Evolutionary conservation across 2,329 filamentous ascomycete genomes (phyloP).

Genomic region (Ophiostoma perfectum): DNA sequence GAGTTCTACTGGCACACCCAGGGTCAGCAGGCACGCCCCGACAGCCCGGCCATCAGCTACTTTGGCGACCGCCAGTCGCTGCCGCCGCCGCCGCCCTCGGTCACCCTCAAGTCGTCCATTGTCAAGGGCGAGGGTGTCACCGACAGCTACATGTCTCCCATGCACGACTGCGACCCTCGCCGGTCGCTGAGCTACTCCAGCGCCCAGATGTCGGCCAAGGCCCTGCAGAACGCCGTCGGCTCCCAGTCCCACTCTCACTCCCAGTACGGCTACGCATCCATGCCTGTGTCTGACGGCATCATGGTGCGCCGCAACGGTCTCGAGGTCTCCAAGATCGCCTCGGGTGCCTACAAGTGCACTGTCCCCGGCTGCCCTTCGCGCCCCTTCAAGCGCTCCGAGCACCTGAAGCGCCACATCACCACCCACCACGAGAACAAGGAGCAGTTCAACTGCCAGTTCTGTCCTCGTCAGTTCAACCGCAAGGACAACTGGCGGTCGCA

Average conservation of each 20-base stretch:
- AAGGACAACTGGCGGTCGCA: constrained; percentile 38
- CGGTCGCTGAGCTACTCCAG: constrained; percentile 18
- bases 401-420: constrained; percentile 50
- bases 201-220: constrained; percentile 21
- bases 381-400: constrained; percentile 49
- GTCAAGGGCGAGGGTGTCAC: constrained; percentile 17
- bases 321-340: constrained; percentile 28
- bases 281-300: not conserved
- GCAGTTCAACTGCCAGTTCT: constrained; percentile 39
- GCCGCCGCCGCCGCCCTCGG: constrained; percentile 25
- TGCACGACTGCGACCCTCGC: constrained; percentile 12
- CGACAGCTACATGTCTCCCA: constrained; percentile 16
- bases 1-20: constrained; percentile 23
- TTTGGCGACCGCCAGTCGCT: constrained; percentile 25
- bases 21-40: constrained; percentile 16
- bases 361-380: constrained; percentile 43
- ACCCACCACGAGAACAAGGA: constrained; percentile 37
- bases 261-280: not conserved
- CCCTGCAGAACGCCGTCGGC: constrained; percentile 20
- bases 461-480: constrained; percentile 37
- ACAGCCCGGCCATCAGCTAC: constrained; percentile 30
- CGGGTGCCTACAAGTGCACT: constrained; percentile 38
- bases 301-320: constrained; percentile 27
- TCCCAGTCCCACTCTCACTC: constrained; percentile 14
- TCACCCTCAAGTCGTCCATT: constrained; percentile 25